Base-by-base conservation (phyloP, 139 green algal genomes). In the Picochlorum sp. region DNA sequence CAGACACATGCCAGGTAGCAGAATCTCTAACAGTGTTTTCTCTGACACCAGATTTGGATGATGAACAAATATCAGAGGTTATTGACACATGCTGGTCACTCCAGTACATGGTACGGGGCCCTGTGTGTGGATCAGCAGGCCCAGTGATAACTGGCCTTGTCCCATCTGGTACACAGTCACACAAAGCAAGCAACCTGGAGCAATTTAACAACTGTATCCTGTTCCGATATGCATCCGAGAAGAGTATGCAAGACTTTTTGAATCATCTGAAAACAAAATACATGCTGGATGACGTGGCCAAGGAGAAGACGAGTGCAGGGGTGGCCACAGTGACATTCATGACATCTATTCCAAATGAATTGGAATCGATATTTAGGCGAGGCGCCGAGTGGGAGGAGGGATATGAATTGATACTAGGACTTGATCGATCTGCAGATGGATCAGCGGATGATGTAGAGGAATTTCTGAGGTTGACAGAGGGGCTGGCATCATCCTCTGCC, bases 51-150 rank as follows among this genome's bases (percentile, higher is more conserved):
- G 51, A 38, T 23, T 10, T 34, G 21, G 5, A 30, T 20, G 21
- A 30, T 34, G 26, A 46, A 0, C 11, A 45, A 9, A 0, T 46
- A 62, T 45, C 56, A 47, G 56, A 23, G 1, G 30, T 66, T 2
- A 34, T 71, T 34, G 69, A 75, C 41, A 51, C 50, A 21, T 37
- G 70, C n/a, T 76, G 69, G 69, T 76, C 69, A 15, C 56, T 72
- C 13, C 69, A 76, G 30, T 76, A 72, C 56, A 18, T 62, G 28
- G 63, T 59, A 1, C 38, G 60, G 0, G 69, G 69, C 28, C 69
- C 69, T 52, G 67, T 76, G 23, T 68, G 45, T 47, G 69, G 44
- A 45, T 51, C 34, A 26, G 69, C 63, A 6, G 69, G 69, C 4
- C 58, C 63, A 9, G 50, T 72, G 1, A 23, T 28, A 2, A 54